Conservation (phyloP, 2,329 filamentous ascomycete species). For the Huntiella omanensis region DNA sequence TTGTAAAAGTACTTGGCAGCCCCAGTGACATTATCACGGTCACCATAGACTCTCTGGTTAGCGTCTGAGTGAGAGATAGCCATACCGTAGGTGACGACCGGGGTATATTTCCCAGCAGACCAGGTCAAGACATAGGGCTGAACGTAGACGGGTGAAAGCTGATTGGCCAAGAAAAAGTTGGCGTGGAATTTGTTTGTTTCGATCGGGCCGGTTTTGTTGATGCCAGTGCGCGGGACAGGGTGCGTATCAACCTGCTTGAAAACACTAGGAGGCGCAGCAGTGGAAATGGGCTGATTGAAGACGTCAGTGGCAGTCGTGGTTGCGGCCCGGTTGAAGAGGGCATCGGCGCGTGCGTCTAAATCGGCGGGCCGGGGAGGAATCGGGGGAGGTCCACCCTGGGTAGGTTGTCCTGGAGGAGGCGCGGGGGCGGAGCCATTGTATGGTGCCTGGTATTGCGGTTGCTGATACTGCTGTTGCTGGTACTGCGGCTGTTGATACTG, state of each 20-base stretch:
- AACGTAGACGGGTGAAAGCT: slow-evolving; percentile 50
- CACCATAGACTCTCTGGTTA: slow-evolving; percentile 47
- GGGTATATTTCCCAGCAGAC: slow-evolving; percentile 40
- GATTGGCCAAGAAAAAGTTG: slow-evolving; percentile 61
- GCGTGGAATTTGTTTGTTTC: slow-evolving; percentile 68
- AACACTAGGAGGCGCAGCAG: slow-evolving; percentile 27
- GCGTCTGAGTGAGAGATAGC: slow-evolving; percentile 55
- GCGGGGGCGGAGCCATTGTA: not conserved
- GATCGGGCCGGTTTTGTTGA: slow-evolving; percentile 30
- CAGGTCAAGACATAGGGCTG: slow-evolving; percentile 57
- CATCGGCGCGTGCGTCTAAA: not conserved
- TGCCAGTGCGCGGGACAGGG: slow-evolving; percentile 35
- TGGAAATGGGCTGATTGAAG: slow-evolving; percentile 36
- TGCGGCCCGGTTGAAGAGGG: not conserved
- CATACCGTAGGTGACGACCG: slow-evolving; percentile 33
- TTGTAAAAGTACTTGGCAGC: slow-evolving; percentile 59
- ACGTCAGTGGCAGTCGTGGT: slow-evolving; percentile 25
- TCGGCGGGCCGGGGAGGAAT: slow-evolving; percentile 7
- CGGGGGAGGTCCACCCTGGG: slow-evolving; percentile 11
- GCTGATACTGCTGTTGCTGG: not conserved
- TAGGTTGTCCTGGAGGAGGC: slow-evolving; percentile 6
- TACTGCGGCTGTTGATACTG: not conserved
- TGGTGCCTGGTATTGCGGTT: slow-evolving; percentile 6
- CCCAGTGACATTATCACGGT: slow-evolving; percentile 31
- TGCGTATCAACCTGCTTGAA: slow-evolving; percentile 34